Base-by-base conservation (phyloP, 192 early-diverging fungal species). In the Mortierella alpina region DNA sequence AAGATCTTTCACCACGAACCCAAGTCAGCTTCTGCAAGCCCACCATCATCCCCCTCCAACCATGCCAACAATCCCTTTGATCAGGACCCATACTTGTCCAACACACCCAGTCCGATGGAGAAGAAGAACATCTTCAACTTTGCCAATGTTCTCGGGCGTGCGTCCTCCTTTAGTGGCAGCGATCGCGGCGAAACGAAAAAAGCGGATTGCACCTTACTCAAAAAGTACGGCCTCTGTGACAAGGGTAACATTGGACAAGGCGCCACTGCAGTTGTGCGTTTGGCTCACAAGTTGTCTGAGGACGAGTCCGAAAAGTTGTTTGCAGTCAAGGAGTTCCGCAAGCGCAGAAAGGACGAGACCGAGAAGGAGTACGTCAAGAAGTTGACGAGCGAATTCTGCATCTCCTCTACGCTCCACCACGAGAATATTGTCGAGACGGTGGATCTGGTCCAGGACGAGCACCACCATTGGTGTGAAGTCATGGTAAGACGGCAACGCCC, bases 361-460 rank as follows among this genome's bases (percentile, higher is more conserved):
- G 90, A 97, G 86, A 95, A 95, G 76, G 94, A 96, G 52, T 98
- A 97, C 84, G 87, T 97, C 83, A 98, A 98, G 83, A 98, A 97
- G 83, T 86, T 98, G 66, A 93, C 91, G 20, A 91, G 92, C 73
- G 97, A 98, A 84, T 99, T 96, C 81, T 97, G 96, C 84, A 98
- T 99, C 68, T 92, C 90, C 50, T 97, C 95, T 7, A 92, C 93
- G 48, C 86, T 98, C 56, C 88, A 96, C 57, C 96, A 98, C 85
- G 86, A 89, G 74, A 96, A 99, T 75, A 82, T 99, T 23, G 95
- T 99, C 22, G 90, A 91, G 73, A 98, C 96, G 6, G 90, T 98
- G 10, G 97, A 99, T 80, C 85, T 99, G 65, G 96, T 99, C 53
- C 93, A 96, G 85, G 97, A 99, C 68, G 92, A 95, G 64, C 86